A percentile compares a stretch with the other conserved stretches of the same genome.
phyloP scores from a whole-genome alignment of 192 early-diverging fungal genomes.

The Chytriomyces sp. region DNA sequence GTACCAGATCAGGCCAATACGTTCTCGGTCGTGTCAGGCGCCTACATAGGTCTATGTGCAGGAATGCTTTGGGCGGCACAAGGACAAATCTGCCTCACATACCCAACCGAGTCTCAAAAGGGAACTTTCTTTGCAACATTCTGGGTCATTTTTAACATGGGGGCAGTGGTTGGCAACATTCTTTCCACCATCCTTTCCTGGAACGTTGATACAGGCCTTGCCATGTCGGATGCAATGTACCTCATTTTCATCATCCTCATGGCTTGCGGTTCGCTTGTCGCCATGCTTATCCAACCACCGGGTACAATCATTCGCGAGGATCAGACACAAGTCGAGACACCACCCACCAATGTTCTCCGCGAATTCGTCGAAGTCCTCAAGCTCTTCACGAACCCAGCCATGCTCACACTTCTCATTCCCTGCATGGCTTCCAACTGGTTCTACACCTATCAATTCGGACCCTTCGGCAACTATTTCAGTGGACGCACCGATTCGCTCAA shows the following conservation, averaged over 20 bases:
- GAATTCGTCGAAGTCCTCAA: no score
- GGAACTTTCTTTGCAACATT: constrained; percentile 5
- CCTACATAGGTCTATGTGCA: no score
- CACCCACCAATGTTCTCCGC: not conserved
- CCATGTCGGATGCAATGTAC: not conserved
- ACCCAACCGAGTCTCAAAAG: no score
- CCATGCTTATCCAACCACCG: not conserved
- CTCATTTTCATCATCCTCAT: no score
- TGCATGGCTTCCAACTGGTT: no score
- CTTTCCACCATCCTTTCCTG: no score
- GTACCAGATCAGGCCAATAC: not conserved
- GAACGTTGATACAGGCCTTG: not conserved
- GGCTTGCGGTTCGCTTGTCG: constrained; percentile 2
- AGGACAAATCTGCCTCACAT: constrained; percentile 12
- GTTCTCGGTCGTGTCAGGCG: constrained; percentile 2
- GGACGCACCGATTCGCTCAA: not conserved
- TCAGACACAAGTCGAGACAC: no score
- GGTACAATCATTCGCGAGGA: no score
- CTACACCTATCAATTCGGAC: no score
- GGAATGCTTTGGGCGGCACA: constrained; percentile 6
- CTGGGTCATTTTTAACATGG: constrained; percentile 5
- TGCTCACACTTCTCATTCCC: no score
- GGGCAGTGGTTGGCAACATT: not conserved
- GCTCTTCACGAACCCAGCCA: no score
- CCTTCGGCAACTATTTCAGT: not conserved